These are phyloP conservation scores for Cytospora leucostoma DNA, from an alignment of 2,329 filamentous ascomycete genomes.

Conservation along the genomic window DNA sequence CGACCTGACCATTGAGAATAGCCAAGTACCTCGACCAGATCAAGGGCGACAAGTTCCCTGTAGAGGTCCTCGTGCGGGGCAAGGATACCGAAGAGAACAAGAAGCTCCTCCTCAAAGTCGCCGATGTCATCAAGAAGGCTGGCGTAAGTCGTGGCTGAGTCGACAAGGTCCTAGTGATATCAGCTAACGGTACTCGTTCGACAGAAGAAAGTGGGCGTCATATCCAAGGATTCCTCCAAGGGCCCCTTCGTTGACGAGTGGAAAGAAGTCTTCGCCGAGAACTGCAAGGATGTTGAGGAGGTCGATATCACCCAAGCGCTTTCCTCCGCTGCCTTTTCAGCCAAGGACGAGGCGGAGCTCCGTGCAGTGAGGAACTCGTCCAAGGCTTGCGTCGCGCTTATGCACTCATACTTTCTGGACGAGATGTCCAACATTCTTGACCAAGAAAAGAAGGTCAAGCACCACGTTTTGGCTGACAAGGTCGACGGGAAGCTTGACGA, in stretches of 20 bases:
- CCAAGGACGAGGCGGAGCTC: conserved; percentile 94
- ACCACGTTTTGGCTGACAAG: conserved; percentile 81
- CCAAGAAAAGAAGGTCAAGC: conserved; percentile 95
- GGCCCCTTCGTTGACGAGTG: conserved; percentile 96
- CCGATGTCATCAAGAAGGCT: conserved; percentile 82
- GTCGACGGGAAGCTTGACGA: conserved; percentile 92
- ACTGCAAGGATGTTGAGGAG: conserved; percentile 83
- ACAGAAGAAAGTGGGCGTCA: conserved; percentile 84
- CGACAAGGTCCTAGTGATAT: background rate
- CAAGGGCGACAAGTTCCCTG: conserved; percentile 86
- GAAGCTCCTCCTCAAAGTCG: conserved; percentile 81
- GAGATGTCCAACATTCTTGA: conserved; percentile 97
- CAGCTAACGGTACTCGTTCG: conserved; percentile 6
- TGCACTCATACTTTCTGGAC: conserved; percentile 96
- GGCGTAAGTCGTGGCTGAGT: conserved; percentile 63
- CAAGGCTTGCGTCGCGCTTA: conserved; percentile 88
- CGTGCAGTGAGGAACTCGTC: conserved; percentile 93
- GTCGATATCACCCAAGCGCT: conserved; percentile 83
- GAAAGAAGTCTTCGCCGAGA: conserved; percentile 78
- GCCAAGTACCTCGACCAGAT: conserved; percentile 91
- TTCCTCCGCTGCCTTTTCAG: conserved; percentile 79
- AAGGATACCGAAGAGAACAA: conserved; percentile 92
- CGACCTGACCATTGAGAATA: conserved; percentile 45
- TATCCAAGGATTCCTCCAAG: conserved; percentile 79
- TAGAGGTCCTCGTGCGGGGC: conserved; percentile 88